These are phyloP conservation scores for Candida vaughaniae DNA, from an alignment of 805 yeast genomes.

Conservation along the genomic window DNA sequence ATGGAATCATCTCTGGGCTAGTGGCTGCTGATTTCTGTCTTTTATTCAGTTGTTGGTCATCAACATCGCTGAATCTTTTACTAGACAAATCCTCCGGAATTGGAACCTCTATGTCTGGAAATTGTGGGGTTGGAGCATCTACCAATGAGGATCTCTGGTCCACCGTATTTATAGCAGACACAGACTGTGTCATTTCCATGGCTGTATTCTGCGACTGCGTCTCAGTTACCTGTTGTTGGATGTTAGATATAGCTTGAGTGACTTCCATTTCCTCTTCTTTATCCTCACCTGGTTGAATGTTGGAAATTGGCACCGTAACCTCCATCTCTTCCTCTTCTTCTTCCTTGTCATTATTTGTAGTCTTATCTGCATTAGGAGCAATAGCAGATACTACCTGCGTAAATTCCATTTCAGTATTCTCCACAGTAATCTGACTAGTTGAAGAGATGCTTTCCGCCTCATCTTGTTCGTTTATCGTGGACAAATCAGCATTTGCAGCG, in stretches of 20 bases:
- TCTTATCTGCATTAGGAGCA: neutral
- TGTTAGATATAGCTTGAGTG: conserved; percentile 11
- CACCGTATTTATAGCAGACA: conserved; percentile 1
- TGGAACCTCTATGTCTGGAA: conserved; percentile 14
- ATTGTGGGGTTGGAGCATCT: conserved; percentile 8
- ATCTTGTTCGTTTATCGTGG: conserved; percentile 9
- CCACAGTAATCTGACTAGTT: neutral
- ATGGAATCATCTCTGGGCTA: conserved; percentile 31
- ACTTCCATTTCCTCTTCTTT: conserved; percentile 12
- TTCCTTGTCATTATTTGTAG: neutral
- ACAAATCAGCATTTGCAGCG: conserved; percentile 4
- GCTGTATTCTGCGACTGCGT: conserved; percentile 17
- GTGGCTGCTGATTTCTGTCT: neutral
- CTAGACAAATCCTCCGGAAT: conserved; percentile 11
- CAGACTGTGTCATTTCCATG: conserved; percentile 20
- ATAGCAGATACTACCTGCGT: neutral
- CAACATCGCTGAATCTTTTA: conserved; percentile 10
- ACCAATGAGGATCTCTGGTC: neutral
- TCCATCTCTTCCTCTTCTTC: conserved; percentile 12
- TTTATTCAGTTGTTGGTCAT: neutral
- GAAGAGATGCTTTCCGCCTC: neutral
- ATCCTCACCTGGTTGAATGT: neutral
- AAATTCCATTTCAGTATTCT: neutral
- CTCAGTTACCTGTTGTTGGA: neutral
- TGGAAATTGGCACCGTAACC: conserved; percentile 9